These are phyloP conservation scores for Emergomyces orientalis DNA, from an alignment of 2,329 filamentous ascomycete genomes.

Conservation along the genomic window DNA sequence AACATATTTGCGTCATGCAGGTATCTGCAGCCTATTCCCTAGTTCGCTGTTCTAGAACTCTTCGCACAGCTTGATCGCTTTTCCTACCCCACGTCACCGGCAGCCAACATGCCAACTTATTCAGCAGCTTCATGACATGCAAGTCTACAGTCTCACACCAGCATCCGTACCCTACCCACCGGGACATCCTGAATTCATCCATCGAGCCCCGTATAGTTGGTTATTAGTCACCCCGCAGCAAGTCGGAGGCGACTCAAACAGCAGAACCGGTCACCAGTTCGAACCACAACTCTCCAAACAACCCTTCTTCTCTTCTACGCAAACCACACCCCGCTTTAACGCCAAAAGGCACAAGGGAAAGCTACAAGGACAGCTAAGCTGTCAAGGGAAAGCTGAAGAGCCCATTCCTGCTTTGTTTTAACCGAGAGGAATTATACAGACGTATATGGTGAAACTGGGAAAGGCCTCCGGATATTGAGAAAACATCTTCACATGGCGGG, in stretches of 20 bases:
- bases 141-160: not conserved
- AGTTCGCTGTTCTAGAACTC: not conserved
- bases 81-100: not conserved
- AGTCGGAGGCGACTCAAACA: not conserved
- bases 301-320: no score
- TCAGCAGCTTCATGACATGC: not conserved
- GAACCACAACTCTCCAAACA: not conserved
- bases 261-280: slow-evolving; percentile 2
- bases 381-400: not conserved
- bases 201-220: not conserved
- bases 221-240: not conserved
- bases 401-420: not conserved
- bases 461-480: not conserved
- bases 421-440: not conserved
- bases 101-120: not conserved
- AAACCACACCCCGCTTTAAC: not conserved
- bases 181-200: no score
- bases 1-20: no score
- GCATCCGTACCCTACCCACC: not conserved
- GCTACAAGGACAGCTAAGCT: slow-evolving; percentile 3
- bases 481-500: slow-evolving; percentile 5
- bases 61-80: not conserved
- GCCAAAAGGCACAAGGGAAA: not conserved
- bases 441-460: not conserved
- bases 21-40: no score